Base-by-base conservation (phyloP, 1,139 yeast species). In the Magnusiomyces sp. region DNA sequence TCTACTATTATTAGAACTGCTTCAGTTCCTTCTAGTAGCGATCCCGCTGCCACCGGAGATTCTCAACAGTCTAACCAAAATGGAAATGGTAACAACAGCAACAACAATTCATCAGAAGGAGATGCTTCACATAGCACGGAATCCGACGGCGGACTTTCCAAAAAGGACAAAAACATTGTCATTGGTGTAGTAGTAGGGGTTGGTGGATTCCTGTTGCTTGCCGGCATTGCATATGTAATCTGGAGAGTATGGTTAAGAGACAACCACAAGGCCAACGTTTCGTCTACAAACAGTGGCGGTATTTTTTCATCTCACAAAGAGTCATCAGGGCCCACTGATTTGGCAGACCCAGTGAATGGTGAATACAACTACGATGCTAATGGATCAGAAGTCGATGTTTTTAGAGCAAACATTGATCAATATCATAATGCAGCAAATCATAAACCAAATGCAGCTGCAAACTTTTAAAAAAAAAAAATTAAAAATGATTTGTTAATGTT, bases 371-470 rank as follows among this genome's bases (percentile, higher is more conserved):
- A 17, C 20, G 45, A 37, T 11, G 44, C 39, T 3, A 43, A 39
- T 32, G 44, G 34, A 2, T 36, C 43, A 14, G 43, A 62, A 19
- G 58, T 56, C 19, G 67, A 67, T 47, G 68, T 67, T 46, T 67
- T 67, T 62, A 53, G 69, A 45, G 68, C 68, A 29, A 67, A 65
- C 51, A 62, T 66, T 49, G 70, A 68, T 53, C 70, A 67, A 55
- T 68, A 67, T 55, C 71, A 67, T 53, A 58, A 58, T 43, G 53
- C 59, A 7, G 29, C 29, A 23, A 23, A 23, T 23, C 29, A 23
- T 23, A 48, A 47, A 43, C 52, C 49, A 9, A 66, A 66, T 56
- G 64, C 65, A 44, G 71, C 71, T 9, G 67, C 69, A 19, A 65
- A 67, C 57, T 67, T 67, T 53, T 66, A 56, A 52, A 23, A 7